Base-by-base conservation (phyloP, 2,329 filamentous ascomycete genomes). In the Penicillium digitatum region DNA sequence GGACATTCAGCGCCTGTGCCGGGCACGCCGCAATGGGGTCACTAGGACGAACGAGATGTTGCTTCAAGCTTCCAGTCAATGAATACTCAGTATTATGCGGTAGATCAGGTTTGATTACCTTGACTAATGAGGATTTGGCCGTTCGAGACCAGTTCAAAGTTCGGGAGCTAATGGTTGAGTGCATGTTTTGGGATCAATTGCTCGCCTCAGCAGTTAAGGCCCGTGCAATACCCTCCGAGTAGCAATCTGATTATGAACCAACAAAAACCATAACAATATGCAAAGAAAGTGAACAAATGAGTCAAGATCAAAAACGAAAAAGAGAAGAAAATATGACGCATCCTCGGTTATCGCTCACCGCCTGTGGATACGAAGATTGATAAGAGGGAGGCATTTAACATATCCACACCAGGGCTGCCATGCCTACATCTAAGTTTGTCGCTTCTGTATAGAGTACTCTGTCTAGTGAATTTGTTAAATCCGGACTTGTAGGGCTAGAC, bases 101-200 rank as follows among this genome's bases (percentile, higher is more conserved):
- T n/a, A 27, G 31, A 26, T 24, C 9, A 20, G 29, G 53, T 42
- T 55, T 47, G 44, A 38, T 54, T 59, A 70, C 72, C 67, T 65
- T 69, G 38, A 65, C 60, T 42, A 65, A 58, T 18, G 65, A 61
- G 51, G 63, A 62, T 60, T 66, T 65, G 40, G 66, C 62, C 46
- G 67, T 66, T 56, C 67, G 64, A 51, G 68, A 66, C 65, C 63
- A 68, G 55, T 53, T 66, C 42, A 72, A 54, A 50, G 68, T 62
- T 61, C 66, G 68, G 46, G 66, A 66, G 66, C 63, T 71, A 72
- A 75, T 75, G 63, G 56, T 70, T 66, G 20, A 34, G 27, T 11
- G 29, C 24, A 22, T 45, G 16, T 27, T 26, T 27, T 22, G 27
- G 27, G 47, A 27, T 39, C 54, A 54, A 42, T 42, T 55, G 34